Percentiles rank a stretch among this genome's conserved stretches.
These are phyloP conservation scores for Penstemon newberryi DNA, from an alignment of 257 asterid species.

Conservation along the genomic window DNA sequence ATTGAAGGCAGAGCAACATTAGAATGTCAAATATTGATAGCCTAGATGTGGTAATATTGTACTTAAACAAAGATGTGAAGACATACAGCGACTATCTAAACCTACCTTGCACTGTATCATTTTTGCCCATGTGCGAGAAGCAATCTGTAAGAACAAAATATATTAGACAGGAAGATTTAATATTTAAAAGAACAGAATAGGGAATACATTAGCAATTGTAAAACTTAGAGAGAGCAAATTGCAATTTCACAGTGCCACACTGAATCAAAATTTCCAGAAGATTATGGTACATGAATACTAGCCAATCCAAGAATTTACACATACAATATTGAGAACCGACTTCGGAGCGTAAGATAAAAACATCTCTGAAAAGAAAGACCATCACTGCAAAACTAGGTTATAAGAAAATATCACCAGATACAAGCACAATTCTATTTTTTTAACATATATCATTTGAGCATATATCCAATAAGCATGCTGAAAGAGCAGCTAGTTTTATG, in stretches of 20 bases:
- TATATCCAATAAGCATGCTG: background rate
- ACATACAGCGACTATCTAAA: constrained; percentile 22
- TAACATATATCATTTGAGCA: background rate
- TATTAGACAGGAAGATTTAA: constrained; percentile 13
- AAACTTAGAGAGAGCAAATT: constrained; percentile 4
- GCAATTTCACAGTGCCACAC: background rate
- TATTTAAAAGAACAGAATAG: background rate
- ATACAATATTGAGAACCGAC: background rate
- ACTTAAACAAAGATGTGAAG: background rate
- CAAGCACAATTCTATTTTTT: background rate
- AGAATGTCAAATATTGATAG: constrained; percentile 15
- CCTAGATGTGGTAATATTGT: background rate
- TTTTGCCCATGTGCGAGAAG: constrained; percentile 63
- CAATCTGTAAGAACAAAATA: constrained; percentile 57
- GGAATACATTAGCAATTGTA: background rate
- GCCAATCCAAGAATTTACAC: constrained; percentile 6
- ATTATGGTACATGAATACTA: constrained; percentile 5
- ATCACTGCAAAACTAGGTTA: background rate
- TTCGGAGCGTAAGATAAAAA: background rate
- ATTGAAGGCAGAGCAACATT: constrained; percentile 21
- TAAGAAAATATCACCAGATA: background rate
- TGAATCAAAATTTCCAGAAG: constrained; percentile 3
- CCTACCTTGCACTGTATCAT: constrained; percentile 48
- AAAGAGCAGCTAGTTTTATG: no score
- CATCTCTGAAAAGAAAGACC: background rate